Base-by-base conservation (phyloP, 306 rosid genomes). In the Prunus salicina region DNA sequence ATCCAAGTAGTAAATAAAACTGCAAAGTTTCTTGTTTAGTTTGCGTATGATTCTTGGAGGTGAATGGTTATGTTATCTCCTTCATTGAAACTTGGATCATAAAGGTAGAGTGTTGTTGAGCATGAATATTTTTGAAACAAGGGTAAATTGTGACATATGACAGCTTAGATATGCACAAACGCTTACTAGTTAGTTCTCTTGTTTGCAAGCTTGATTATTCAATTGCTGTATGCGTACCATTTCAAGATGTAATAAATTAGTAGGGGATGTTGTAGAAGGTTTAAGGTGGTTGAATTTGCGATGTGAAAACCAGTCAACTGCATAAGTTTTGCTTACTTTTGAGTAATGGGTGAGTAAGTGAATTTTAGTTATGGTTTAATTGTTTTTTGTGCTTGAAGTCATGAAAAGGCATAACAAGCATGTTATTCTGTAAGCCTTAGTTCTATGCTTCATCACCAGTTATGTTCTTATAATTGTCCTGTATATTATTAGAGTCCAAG, bases 401-500 rank as follows among this genome's bases (percentile, higher is more conserved):
- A n/a, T 60, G 46, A 60, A 72, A 53, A 27, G 6, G 43, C 30
- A 8, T 53, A 5, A 52, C 38, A 51, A 11, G 28, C 63, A 64
- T 50, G 19, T 64, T 73, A 25, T 41, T 72, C 43, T 27, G 5
- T 7, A 63, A 63, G 18, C 64, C 64, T 60, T 60, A 5, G 64
- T 27, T 12, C 64, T 12, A 12, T 60, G 25, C 3, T 15, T 30
- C 67, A 53, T 63, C 46, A 30, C 43, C 22, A 63, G 6, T 20
- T 63, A 13, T 18, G 8, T 64, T 34, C 57, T 27, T 46, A 25
- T 18, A 20, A 6, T 46, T 60, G 32, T 27, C 30, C 1, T 46
- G 60, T 73, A 61, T 64, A 22, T 58, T 34, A 81, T 50, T 24
- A 81, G 80, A 52, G 61, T 69, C 71, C 43, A 80, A 77, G 79